Percentiles rank a stretch among this genome's conserved stretches.
Evolutionary conservation across 306 rosid genomes (phyloP).

Genomic region (Cajanus cajan): DNA sequence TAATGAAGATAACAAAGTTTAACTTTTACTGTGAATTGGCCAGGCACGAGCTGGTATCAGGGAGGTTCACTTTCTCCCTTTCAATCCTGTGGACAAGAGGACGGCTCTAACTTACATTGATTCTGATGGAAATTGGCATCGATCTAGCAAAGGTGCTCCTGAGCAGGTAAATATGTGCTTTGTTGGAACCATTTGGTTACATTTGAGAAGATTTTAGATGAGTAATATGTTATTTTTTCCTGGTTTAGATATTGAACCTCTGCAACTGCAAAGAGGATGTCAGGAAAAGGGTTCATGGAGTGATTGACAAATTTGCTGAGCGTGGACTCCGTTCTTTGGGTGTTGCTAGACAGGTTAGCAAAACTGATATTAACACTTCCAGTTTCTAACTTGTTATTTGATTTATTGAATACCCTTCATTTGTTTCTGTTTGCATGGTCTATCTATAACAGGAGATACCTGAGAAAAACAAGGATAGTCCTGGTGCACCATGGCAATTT

Average conservation of each 20-base stretch:
- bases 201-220: background rate
- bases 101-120: constrained; percentile 97
- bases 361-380: constrained; percentile 8
- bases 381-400: background rate
- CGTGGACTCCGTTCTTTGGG: constrained; percentile 96
- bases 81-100: constrained; percentile 98
- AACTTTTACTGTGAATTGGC: constrained; percentile 23
- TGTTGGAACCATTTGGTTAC: background rate
- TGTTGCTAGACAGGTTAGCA: constrained; percentile 91
- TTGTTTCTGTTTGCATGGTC: constrained; percentile 19
- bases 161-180: constrained; percentile 74
- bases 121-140: constrained; percentile 82
- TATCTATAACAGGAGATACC: constrained; percentile 66
- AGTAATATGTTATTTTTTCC: constrained; percentile 10
- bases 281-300: constrained; percentile 60
- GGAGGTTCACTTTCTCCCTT: constrained; percentile 94
- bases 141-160: constrained; percentile 98
- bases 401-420: background rate
- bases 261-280: constrained; percentile 92
- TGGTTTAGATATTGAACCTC: constrained; percentile 70
- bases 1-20: background rate
- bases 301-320: constrained; percentile 93
- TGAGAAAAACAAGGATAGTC: constrained; percentile 74
- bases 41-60: constrained; percentile 95
- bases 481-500: constrained; percentile 93